Evolutionary conservation across 495 filamentous ascomycete genomes (phyloP).

Genomic region (Friedmanniomyces endolithicus): DNA sequence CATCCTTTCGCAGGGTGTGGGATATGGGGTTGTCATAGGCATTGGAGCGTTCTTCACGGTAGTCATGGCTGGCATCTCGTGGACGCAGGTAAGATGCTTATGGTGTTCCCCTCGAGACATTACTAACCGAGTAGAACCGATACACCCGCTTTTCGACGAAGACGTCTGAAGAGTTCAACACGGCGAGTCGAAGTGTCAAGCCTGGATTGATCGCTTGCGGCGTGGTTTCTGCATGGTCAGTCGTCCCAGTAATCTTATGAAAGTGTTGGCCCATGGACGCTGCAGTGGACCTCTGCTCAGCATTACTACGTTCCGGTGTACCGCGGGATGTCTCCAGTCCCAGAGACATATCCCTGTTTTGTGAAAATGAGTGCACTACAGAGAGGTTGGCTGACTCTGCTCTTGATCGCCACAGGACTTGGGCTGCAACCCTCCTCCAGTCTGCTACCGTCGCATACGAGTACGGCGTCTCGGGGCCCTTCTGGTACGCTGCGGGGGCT

Average conservation of each 20-base stretch:
- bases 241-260: too few relatives aligned
- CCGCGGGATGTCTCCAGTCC: too few relatives aligned
- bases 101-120: too few relatives aligned
- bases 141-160: constrained; percentile 34
- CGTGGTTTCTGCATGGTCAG: constrained; percentile 72
- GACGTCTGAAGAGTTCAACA: constrained; percentile 94
- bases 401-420: constrained; percentile 37
- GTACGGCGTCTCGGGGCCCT: constrained; percentile 12
- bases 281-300: too few relatives aligned
- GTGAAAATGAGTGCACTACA: too few relatives aligned
- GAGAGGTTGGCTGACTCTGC: too few relatives aligned
- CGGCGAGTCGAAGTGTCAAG: constrained; percentile 87
- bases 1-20: constrained; percentile 24
- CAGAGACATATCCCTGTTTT: too few relatives aligned
- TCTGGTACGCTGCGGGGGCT: constrained; percentile 24
- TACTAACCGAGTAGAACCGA: constrained; percentile 23
- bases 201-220: constrained; percentile 81
- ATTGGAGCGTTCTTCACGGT: constrained; percentile 36
- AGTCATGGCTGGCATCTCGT: constrained; percentile 36
- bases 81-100: constrained; percentile 20
- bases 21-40: constrained; percentile 40
- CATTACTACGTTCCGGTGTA: too few relatives aligned
- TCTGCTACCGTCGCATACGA: constrained; percentile 17
- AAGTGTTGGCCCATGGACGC: too few relatives aligned
- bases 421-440: constrained; percentile 31